A percentile compares a stretch with the other conserved stretches of the same genome.
Evolutionary conservation across 768 basidiomycete species (phyloP).

Genomic region (Leccinum boreale): DNA sequence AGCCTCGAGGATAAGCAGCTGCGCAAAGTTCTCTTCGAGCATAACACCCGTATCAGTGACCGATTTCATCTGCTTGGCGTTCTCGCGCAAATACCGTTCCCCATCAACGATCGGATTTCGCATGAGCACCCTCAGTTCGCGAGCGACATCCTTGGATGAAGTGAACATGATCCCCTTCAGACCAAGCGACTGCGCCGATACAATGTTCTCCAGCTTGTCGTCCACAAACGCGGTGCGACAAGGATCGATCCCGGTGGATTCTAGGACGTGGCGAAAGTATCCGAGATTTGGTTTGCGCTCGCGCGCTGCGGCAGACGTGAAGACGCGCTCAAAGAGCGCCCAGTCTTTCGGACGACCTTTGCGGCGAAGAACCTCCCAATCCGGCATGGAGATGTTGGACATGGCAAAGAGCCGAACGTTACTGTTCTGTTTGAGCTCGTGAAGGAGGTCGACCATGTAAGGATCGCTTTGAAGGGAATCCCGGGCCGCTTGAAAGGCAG

Average conservation of each 20-base stretch:
- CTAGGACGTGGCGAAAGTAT: conserved; percentile 14
- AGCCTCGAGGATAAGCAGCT: conserved; percentile 21
- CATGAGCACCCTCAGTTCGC: conserved; percentile 12
- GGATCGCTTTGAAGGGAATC: conserved; percentile 8
- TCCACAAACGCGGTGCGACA: conserved; percentile 22
- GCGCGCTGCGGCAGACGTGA: conserved; percentile 15
- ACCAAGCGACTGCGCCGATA: conserved; percentile 19
- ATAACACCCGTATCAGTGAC: conserved; percentile 9
- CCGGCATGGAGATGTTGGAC: conserved; percentile 21
- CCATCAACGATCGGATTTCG: conserved; percentile 16
- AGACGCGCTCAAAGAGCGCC: conserved; percentile 19
- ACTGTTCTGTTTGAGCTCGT: conserved; percentile 5
- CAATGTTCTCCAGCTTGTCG: conserved; percentile 21
- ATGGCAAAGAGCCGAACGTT: conserved; percentile 19
- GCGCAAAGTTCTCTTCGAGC: conserved; percentile 19
- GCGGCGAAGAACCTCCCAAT: conserved; percentile 18
- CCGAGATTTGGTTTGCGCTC: conserved; percentile 23
- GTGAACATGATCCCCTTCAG: conserved; percentile 20
- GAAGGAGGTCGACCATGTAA: conserved; percentile 16
- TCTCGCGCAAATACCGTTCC: conserved; percentile 8
- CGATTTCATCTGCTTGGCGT: conserved; percentile 18
- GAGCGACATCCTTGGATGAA: conserved; percentile 14
- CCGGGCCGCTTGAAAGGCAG: conserved; percentile 7
- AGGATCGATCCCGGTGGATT: conserved; percentile 16
- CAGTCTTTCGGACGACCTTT: conserved; percentile 14